Base-by-base conservation (phyloP, 768 basidiomycete species). In the Leccinum subgranulosum region DNA sequence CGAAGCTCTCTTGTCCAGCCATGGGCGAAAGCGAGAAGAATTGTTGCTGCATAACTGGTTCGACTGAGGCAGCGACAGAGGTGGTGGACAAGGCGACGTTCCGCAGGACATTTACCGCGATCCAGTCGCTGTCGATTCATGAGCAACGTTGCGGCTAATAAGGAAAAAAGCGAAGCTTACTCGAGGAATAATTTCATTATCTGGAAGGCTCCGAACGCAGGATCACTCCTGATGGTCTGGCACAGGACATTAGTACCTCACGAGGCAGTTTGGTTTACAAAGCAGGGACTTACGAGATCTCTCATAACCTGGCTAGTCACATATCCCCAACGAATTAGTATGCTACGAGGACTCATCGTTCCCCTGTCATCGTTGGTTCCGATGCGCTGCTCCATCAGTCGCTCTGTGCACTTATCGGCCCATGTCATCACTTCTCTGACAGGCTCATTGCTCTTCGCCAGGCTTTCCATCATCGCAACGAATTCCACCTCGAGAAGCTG, bases 221-320 rank as follows among this genome's bases (percentile, higher is more conserved):
- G 92, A 73, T 94, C 92, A 64, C 92, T 94, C 61, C 92, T 86
- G 62, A 94, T 94, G 10, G 92, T 94, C 91, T 93, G 69, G 10
- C 48, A 29, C 59, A 34, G 27, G n/a, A 49, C 11, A 53, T 62
- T 51, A 62, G 41, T 23, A 51, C 19, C 21, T 34, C 19, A 5
- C 34, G 12, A 3, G 34, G 53, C 53, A 48, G 15, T 23, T 29
- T 45, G 28, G 5, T 14, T 34, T 54, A 51, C 56, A 54, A 23
- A 7, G 57, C 55, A 73, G n/a, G n/a, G 39, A n/a, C 88, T 71
- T 69, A 92, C 90, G 71, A 94, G 77, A 73, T 94, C 92, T 65
- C 92, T 80, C 91, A 94, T 94, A 64, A 94, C 85, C 73, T 94
- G 92, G 73, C 88, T 90, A 17, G 92, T 93, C 68, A 94, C 92